Evolutionary conservation across 139 green algal genomes (phyloP).

Genomic region (Coelastrella sp.): DNA sequence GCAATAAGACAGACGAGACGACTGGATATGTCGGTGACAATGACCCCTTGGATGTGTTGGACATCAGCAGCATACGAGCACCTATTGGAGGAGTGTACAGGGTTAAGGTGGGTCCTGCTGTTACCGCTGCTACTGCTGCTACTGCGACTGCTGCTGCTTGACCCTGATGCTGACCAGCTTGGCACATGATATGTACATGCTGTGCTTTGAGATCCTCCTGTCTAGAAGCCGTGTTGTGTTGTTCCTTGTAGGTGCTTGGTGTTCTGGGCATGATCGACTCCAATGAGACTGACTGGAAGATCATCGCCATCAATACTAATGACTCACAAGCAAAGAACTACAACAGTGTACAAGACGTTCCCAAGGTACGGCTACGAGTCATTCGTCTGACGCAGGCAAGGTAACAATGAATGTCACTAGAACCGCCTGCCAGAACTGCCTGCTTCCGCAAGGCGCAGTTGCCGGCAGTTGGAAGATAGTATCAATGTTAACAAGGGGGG

Average conservation of each 20-base stretch:
- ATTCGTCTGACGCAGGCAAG: not conserved
- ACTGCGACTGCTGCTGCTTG: not conserved
- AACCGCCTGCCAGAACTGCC: too few relatives aligned
- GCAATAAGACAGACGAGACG: slow-evolving; percentile 12
- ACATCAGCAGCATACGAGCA: slow-evolving; percentile 13
- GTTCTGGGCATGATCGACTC: slow-evolving; percentile 26
- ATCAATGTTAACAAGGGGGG: too few relatives aligned
- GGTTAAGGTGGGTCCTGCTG: not conserved
- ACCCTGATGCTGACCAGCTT: not conserved
- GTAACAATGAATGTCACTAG: not conserved
- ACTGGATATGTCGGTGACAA: slow-evolving; percentile 31
- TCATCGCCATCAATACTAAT: slow-evolving; percentile 28
- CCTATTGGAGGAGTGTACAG: slow-evolving; percentile 8
- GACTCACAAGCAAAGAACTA: slow-evolving; percentile 17
- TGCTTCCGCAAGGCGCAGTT: too few relatives aligned
- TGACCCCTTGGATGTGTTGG: slow-evolving; percentile 27
- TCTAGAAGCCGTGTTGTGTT: too few relatives aligned
- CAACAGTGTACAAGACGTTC: slow-evolving; percentile 1
- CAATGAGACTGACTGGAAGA: slow-evolving; percentile 41
- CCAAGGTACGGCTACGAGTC: not conserved
- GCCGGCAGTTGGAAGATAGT: too few relatives aligned
- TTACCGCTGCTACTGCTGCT: not conserved
- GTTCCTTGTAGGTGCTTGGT: not conserved
- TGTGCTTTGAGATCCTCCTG: too few relatives aligned
- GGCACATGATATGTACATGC: too few relatives aligned